Conservation (phyloP, 2,329 filamentous ascomycete species). For the Curvularia spicifera region DNA sequence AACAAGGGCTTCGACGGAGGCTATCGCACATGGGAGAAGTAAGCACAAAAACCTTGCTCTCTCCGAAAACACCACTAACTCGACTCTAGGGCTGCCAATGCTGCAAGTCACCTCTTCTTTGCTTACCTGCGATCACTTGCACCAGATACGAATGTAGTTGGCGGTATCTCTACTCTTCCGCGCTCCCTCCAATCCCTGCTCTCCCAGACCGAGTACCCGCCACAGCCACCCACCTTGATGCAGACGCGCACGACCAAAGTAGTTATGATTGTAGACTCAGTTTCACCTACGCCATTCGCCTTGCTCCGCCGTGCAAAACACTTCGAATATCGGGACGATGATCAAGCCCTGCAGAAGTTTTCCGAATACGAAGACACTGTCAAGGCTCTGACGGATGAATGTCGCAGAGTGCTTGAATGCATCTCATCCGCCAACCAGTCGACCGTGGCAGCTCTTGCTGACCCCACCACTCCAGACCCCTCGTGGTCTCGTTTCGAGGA, state of each 20-base stretch:
- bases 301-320: conserved; percentile 88
- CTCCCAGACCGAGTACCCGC: conserved; percentile 92
- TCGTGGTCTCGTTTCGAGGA: conserved; percentile 98
- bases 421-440: conserved; percentile 89
- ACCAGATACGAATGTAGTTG: conserved; percentile 74
- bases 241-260: conserved; percentile 85
- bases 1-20: conserved; percentile 93
- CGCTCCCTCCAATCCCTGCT: conserved; percentile 90
- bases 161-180: conserved; percentile 83
- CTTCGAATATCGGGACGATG: conserved; percentile 92
- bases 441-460: conserved; percentile 70
- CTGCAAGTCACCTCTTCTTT: conserved; percentile 96
- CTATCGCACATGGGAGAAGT: conserved; percentile 87
- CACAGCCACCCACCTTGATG: conserved; percentile 75
- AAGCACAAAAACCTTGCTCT: conserved; percentile 41
- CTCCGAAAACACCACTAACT: conserved; percentile 35
- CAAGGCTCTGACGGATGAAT: conserved; percentile 88
- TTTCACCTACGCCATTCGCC: conserved; percentile 93
- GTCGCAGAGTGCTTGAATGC: conserved; percentile 83
- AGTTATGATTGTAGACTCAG: conserved; percentile 93
- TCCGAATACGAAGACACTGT: conserved; percentile 89
- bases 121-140: conserved; percentile 90
- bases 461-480: conserved; percentile 64
- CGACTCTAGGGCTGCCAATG: conserved; percentile 78
- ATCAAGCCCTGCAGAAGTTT: conserved; percentile 82